Percentiles rank a stretch among this genome's conserved stretches.
Evolutionary conservation across 805 yeast genomes (phyloP).

Genomic region (Kazachstania viticola): DNA sequence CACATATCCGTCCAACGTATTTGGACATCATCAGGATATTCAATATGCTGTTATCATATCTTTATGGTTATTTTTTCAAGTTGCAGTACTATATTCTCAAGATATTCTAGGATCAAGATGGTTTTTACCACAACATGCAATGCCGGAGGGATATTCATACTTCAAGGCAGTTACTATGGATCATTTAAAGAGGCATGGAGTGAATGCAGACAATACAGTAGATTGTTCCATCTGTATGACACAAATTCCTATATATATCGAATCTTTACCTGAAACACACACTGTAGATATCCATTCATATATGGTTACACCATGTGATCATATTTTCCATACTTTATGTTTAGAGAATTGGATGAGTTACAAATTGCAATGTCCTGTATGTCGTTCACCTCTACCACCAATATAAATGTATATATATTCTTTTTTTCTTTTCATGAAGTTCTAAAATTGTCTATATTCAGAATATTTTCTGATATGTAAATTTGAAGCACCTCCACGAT

Average conservation of each 20-base stretch:
- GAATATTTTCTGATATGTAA: no score
- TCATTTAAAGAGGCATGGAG: slow-evolving; percentile 24
- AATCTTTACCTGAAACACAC: slow-evolving; percentile 23
- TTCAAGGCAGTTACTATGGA: slow-evolving; percentile 33
- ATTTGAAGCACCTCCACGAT: no score
- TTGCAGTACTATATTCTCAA: slow-evolving; percentile 48
- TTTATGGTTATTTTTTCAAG: slow-evolving; percentile 51
- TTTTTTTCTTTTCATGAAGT: no score
- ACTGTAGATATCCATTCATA: slow-evolving; percentile 36
- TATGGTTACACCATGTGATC: slow-evolving; percentile 87
- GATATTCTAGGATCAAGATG: slow-evolving; percentile 67
- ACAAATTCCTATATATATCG: slow-evolving; percentile 33
- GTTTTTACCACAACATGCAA: slow-evolving; percentile 60
- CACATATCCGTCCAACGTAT: slow-evolving; percentile 42
- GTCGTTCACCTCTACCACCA: slow-evolving; percentile 79
- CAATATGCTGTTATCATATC: slow-evolving; percentile 35
- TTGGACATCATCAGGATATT: slow-evolving; percentile 57
- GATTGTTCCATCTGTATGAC: slow-evolving; percentile 91
- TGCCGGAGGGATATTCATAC: slow-evolving; percentile 79
- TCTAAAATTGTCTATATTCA: no score
- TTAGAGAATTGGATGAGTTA: slow-evolving; percentile 89
- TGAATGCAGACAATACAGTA: slow-evolving; percentile 28
- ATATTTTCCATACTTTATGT: slow-evolving; percentile 83
- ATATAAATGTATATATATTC: slow-evolving; percentile 29
- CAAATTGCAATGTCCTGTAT: slow-evolving; percentile 87